Base-by-base conservation (phyloP, 257 asterid species). In the Przewalskia tangutica region DNA sequence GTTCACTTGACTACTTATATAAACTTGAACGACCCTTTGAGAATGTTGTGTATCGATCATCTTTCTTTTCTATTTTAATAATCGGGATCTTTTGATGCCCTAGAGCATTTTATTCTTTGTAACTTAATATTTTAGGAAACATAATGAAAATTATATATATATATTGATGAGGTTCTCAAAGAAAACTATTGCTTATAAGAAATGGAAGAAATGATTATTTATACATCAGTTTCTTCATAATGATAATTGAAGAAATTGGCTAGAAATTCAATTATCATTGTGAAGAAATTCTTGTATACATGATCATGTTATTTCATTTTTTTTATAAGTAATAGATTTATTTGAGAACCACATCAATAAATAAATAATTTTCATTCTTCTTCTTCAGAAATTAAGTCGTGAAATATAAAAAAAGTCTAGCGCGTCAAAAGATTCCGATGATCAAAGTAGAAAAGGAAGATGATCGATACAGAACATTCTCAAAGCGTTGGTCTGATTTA, bases 1-100 rank as follows among this genome's bases (percentile, higher is more conserved):
- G 73, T 80, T 86, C 91, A 58, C 87, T 86, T 5, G 86, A 85
- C 16, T 86, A 86, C 20, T 77, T 85, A 80, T 84, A 77, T 42
- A 88, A 17, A 3, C 89, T 88, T 9, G 48, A 18, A 9, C 89
- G 40, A 1, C 91, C 77, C 42, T 85, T 88, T 9, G 88, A 85
- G 78, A 88, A 88, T 0, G 89, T 85, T 1, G 88, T 86, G 8
- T 55, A 88, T 32, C 87, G 55, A 5, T 85, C 88, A 1, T 68
- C 81, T 14, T 86, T 86, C 6, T 68, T 83, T 71, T 70, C 77
- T 14, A 86, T 81, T 51, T 58, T 85, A 0, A 9, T 12, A 13
- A 85, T 86, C 32, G 83, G 62, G 20, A 88, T 83, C 40, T 78
- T 88, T 80, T 83, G 88, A 11, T 89, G 86, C 8, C 91, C 91